A percentile compares a stretch with the other conserved stretches of the same genome.
Evolutionary conservation across 2,329 filamentous ascomycete species (phyloP).

Genomic region (Microdochium trichocladiopsis): DNA sequence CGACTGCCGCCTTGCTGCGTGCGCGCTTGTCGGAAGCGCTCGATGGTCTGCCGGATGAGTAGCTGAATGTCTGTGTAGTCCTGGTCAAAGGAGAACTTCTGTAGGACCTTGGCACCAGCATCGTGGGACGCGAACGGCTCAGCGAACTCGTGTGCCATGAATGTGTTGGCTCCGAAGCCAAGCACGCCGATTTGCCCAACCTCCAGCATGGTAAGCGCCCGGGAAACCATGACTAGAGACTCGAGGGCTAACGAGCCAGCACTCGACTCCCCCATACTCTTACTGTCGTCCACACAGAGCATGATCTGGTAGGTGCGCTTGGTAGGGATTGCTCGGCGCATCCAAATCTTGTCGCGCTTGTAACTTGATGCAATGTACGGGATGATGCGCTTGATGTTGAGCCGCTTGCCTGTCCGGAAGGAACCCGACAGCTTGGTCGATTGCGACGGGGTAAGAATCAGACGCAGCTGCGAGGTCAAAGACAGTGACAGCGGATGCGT

Average conservation of each 20-base stretch:
- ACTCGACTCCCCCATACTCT: constrained; percentile 79
- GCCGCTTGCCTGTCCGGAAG: constrained; percentile 93
- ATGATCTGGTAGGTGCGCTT: constrained; percentile 97
- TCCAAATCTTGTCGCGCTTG: constrained; percentile 99
- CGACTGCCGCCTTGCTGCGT: constrained; percentile 42
- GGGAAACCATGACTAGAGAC: constrained; percentile 85
- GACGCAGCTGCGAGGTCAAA: constrained; percentile 86
- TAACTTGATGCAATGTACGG: constrained; percentile 97
- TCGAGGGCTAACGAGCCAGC: constrained; percentile 82
- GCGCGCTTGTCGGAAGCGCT: constrained; percentile 73
- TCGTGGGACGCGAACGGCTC: constrained; percentile 71
- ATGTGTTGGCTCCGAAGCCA: constrained; percentile 78
- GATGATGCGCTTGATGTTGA: constrained; percentile 99
- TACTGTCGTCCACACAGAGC: constrained; percentile 92
- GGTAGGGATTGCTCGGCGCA: constrained; percentile 83
- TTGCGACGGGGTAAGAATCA: constrained; percentile 90
- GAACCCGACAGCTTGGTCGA: constrained; percentile 95
- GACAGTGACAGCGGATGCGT: constrained; percentile 84
- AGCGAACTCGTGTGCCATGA: constrained; percentile 79
- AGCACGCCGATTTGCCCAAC: constrained; percentile 88
- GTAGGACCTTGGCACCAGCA: constrained; percentile 75
- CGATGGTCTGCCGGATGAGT: constrained; percentile 70
- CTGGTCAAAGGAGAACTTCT: constrained; percentile 79
- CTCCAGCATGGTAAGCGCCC: constrained; percentile 85
- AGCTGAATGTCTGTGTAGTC: constrained; percentile 78